Evolutionary conservation across 78 protist genomes (phyloP), one percentile per base, ranked within the genome.

Genomic region (Dictyostelium purpureum): DNA sequence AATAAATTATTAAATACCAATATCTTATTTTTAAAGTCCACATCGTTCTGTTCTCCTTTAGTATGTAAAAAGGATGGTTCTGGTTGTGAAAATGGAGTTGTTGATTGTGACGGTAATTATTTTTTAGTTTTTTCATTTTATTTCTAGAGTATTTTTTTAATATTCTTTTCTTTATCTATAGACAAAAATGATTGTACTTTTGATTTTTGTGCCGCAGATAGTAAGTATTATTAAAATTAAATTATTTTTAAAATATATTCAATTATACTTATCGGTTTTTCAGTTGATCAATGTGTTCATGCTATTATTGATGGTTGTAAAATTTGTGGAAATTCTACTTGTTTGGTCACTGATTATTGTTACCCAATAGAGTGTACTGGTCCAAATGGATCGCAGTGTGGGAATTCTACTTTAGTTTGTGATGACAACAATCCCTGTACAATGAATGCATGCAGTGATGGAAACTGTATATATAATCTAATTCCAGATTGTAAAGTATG

Each of bases 361-460:
- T 57, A 0, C 0, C 66, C 66, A 26, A 5, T 18, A 6, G n/a
- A 24, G 6, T 57, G 66, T 57, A 7, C 3, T 24, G 6, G n/a
- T n/a, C n/a, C 1, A 6, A 0, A 2, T 7, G 26, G 38, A 24
- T 28, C 11, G 9, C 5, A n/a, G 2, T 57, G 66, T 26, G 3
- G 7, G 26, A 57, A 57, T 10, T 6, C 0, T 57, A 57, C 74
- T 35, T 9, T 35, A 11, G 1, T 11, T 16, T 74, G 79, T 74
- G 66, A 74, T 74, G 79, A 74, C 28, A 33, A 35, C 1, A 16
- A 74, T 51, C 79, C 42, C 5, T 74, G 79, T 31, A 33, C 79
- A 28, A 31, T 2, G 9, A 45, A 74, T 31, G 0, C 33, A 12
- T 74, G 79, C 51, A 9, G 6, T 4, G 24, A 28, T 16, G 65